Evolutionary conservation across 805 yeast genomes (phyloP), one percentile per base, ranked within the genome.

Genomic region (Metschnikowia henanensis): DNA sequence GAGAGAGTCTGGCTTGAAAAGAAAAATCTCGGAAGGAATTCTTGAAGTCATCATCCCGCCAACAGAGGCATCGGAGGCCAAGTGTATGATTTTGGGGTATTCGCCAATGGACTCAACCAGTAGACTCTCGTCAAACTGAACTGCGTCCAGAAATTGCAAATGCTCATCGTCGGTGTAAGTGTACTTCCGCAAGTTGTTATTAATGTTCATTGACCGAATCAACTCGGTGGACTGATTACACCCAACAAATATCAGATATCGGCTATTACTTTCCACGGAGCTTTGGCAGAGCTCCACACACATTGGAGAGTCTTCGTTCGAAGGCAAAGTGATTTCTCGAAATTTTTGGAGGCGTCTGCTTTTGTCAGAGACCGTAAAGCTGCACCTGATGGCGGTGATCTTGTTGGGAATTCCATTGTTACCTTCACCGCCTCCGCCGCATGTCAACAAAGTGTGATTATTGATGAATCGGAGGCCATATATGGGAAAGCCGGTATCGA

Each of bases 401-500:
- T 86, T 88, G 64, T 92, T 92, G 31, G 91, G 86, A 43, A 89
- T 81, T 23, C 96, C 97, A 57, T 88, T 84, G 57, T 82, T 83
- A 8, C 96, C 96, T 61, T 88, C 95, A 20, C 97, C 98, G 23
- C 97, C 97, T 35, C 99, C 99, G 32, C 99, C 99, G 3, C 89
- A 81, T 22, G 84, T 84, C 37, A 90, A 62, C 21, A 91, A 61
- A 1, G 82, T 76, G 47, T 71, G 66, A 50, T 81, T 75, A 52
- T 77, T 73, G 35, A 83, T 70, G 60, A 88, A 90, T 47, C 79
- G 78, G 41, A 92, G 83, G 2, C 89, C 92, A 54, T 84, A 87
- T 10, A 90, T 73, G 1, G 99, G 98, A 56, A 83, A 87, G 2
- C 87, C 92, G 15, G 70, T 60, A 46, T 67, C 68, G 28, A 72